Percentiles rank a stretch among this genome's conserved stretches.
These are phyloP conservation scores for Gautieria morchelliformis DNA, from an alignment of 768 basidiomycete genomes.

Conservation along the genomic window DNA sequence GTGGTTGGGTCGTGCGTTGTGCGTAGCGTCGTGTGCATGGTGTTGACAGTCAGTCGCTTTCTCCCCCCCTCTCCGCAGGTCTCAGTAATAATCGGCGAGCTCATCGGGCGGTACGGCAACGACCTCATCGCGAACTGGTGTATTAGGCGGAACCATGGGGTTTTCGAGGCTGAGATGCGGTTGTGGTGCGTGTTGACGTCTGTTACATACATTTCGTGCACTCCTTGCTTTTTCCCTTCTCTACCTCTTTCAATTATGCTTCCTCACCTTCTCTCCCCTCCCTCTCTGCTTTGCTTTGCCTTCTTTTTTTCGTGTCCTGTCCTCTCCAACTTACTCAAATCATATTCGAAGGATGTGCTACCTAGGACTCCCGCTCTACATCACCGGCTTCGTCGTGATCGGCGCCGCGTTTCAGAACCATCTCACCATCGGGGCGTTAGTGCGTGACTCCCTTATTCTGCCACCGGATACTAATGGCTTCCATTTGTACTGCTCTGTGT, in stretches of 20 bases:
- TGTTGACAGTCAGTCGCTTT: no score
- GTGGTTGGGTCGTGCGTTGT: no score
- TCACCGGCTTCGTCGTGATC: constrained; percentile 51
- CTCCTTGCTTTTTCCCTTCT: no score
- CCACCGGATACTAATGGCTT: no score
- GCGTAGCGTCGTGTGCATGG: no score
- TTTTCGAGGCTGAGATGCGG: constrained; percentile 52
- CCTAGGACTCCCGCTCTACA: constrained; percentile 47
- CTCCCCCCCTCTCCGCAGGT: constrained; percentile 23
- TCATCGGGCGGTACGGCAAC: constrained; percentile 43
- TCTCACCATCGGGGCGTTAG: constrained; percentile 33
- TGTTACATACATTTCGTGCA: no score
- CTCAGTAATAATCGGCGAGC: constrained; percentile 42
- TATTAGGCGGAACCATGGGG: constrained; percentile 41
- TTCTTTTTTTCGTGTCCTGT: no score
- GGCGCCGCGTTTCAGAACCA: constrained; percentile 47
- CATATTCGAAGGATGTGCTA: constrained; percentile 42
- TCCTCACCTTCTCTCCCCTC: no score
- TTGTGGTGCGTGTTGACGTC: constrained; percentile 35
- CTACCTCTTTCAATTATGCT: no score
- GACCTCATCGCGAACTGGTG: constrained; percentile 40
- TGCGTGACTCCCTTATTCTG: no score
- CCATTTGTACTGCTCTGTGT: constrained; percentile 15
- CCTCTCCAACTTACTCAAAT: no score
- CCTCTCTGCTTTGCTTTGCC: no score